A percentile compares a stretch with the other conserved stretches of the same genome.
phyloP scores from a whole-genome alignment of 331 rosid species.

The Phaseolus coccineus region DNA sequence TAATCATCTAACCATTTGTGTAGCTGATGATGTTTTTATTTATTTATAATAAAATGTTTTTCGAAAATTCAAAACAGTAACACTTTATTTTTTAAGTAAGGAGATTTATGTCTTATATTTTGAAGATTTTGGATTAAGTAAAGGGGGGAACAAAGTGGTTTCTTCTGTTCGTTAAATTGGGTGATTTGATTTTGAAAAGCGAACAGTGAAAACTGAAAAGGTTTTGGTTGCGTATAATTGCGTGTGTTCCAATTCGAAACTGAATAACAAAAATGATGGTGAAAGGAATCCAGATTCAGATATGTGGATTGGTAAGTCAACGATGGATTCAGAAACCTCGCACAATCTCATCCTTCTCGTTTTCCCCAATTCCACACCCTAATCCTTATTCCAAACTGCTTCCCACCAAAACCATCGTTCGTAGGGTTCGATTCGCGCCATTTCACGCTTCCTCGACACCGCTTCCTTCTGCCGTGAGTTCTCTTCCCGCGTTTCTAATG shows the following conservation, averaged over 20 bases:
- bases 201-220: not conserved
- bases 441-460: slow-evolving; percentile 55
- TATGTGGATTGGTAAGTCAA: slow-evolving; percentile 65
- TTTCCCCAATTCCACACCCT: slow-evolving; percentile 37
- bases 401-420: slow-evolving; percentile 41
- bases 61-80: not conserved
- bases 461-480: slow-evolving; percentile 65
- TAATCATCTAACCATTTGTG: not conserved
- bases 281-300: slow-evolving; percentile 62
- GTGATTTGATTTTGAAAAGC: not conserved
- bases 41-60: not conserved
- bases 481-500: not conserved
- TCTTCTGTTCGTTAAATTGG: not conserved
- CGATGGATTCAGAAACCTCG: slow-evolving; percentile 64
- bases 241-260: not conserved
- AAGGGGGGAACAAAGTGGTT: not conserved
- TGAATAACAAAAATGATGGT: slow-evolving; percentile 60
- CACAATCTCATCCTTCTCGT: slow-evolving; percentile 45
- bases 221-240: slow-evolving; percentile 1
- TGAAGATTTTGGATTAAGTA: not conserved
- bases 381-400: slow-evolving; percentile 32
- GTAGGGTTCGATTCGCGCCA: slow-evolving; percentile 46
- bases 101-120: not conserved
- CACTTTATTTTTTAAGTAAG: not conserved
- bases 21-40: not conserved